These are phyloP conservation scores for Fusarium nelsonii DNA, from an alignment of 2,329 filamentous ascomycete genomes.

Conservation along the genomic window DNA sequence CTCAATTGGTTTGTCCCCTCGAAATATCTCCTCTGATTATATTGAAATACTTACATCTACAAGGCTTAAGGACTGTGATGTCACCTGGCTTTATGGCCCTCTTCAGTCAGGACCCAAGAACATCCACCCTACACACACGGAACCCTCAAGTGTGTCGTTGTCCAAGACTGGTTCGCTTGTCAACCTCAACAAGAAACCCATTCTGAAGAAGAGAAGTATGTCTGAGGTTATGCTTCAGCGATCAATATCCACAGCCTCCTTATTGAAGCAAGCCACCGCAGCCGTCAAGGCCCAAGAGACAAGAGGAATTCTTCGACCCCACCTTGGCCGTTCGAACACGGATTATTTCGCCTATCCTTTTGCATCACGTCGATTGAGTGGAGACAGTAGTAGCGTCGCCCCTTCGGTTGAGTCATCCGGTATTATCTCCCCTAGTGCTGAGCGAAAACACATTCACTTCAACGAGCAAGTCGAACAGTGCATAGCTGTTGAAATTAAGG, in stretches of 20 bases:
- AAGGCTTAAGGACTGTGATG: constrained; percentile 97
- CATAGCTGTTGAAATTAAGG: constrained; percentile 90
- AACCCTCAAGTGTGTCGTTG: constrained; percentile 58
- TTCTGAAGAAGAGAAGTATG: constrained; percentile 95
- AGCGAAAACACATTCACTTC: constrained; percentile 92
- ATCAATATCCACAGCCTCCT: constrained; percentile 87
- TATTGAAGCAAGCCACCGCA: constrained; percentile 89
- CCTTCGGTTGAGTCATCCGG: constrained; percentile 79
- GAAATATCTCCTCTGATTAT: constrained; percentile 1
- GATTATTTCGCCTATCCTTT: constrained; percentile 77
- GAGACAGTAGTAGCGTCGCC: constrained; percentile 71
- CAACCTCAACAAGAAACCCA: constrained; percentile 81
- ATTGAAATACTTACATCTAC: constrained; percentile 47
- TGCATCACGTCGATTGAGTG: constrained; percentile 70
- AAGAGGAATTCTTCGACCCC: constrained; percentile 63
- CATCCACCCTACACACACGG: constrained; percentile 60
- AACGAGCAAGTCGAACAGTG: constrained; percentile 96
- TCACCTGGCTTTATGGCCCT: constrained; percentile 97
- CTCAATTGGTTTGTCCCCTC: constrained; percentile 80
- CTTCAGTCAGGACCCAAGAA: constrained; percentile 78
- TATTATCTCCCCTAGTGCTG: constrained; percentile 70
- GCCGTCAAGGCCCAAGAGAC: constrained; percentile 86
- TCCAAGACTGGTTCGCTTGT: constrained; percentile 74
- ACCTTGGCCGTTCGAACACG: constrained; percentile 72
- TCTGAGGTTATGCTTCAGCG: constrained; percentile 94